Conservation (phyloP, 1,139 yeast species). For the Geotrichum restrictum region DNA sequence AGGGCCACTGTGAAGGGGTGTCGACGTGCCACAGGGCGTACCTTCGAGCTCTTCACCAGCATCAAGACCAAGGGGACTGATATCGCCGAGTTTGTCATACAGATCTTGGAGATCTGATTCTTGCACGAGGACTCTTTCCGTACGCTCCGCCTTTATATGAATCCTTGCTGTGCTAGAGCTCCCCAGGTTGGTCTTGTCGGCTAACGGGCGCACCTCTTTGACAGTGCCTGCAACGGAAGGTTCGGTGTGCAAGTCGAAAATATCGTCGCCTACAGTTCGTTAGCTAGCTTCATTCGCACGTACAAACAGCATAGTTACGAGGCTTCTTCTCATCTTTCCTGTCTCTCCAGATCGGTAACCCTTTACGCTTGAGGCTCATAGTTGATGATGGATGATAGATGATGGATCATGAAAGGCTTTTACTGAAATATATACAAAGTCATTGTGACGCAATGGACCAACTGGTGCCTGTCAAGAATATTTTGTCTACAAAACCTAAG, state of each 20-base stretch:
- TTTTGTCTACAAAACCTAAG: not conserved
- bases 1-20: not conserved
- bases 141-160: not conserved
- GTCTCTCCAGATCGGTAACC: too few relatives aligned
- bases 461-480: not conserved
- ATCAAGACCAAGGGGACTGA: too few relatives aligned
- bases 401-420: too few relatives aligned
- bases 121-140: not conserved
- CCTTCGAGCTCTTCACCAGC: not conserved
- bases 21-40: constrained; percentile 4
- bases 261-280: not conserved
- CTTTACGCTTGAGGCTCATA: not conserved
- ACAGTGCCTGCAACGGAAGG: constrained; percentile 10
- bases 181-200: constrained; percentile 4
- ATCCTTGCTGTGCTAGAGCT: too few relatives aligned
- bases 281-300: not conserved
- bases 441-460: not conserved
- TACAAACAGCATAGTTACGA: not conserved
- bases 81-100: too few relatives aligned
- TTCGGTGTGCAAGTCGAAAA: constrained; percentile 5
- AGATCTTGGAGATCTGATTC: not conserved
- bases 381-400: not conserved
- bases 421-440: too few relatives aligned
- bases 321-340: not conserved
- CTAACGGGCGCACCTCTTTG: constrained; percentile 1